A percentile compares a stretch with the other conserved stretches of the same genome.
Conservation (phyloP, 441 rosid genomes). For the Brassica hybrid region DNA sequence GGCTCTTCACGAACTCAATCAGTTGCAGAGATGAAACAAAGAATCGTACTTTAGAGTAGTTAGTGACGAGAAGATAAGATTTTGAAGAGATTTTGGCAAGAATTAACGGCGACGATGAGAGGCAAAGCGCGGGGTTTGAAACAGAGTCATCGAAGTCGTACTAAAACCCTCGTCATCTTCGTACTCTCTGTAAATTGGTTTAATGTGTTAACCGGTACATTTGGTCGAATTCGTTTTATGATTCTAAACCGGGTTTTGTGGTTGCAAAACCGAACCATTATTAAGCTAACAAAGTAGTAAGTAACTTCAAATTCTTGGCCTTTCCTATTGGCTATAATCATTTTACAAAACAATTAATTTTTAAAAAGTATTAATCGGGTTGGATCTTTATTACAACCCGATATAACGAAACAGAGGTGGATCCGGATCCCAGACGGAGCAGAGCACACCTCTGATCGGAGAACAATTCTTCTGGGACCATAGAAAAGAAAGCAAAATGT, state of each 20-base stretch:
- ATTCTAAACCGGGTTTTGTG: constrained; percentile 10
- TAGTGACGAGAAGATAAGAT: neutral
- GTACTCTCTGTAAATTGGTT: constrained; percentile 25
- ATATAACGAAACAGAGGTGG: neutral
- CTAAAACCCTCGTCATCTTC: constrained; percentile 39
- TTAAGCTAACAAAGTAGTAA: too few relatives aligned
- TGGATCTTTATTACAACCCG: constrained; percentile 3
- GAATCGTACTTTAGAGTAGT: constrained; percentile 23
- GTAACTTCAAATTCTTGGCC: neutral
- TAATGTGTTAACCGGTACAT: neutral
- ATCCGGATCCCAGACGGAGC: too few relatives aligned
- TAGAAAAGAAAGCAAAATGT: constrained; percentile 47
- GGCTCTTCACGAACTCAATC: constrained; percentile 13
- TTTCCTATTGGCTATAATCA: neutral
- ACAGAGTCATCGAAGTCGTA: constrained; percentile 12
- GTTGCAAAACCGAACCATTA: neutral
- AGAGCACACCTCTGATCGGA: neutral
- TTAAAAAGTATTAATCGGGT: constrained; percentile 8
- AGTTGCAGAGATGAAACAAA: neutral
- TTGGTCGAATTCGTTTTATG: constrained; percentile 11
- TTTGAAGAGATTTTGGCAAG: neutral
- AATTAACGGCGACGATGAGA: constrained; percentile 4
- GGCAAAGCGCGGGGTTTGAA: constrained; percentile 37
- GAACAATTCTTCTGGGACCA: too few relatives aligned
- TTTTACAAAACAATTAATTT: too few relatives aligned